Base-by-base conservation (phyloP, 2,329 filamentous ascomycete genomes). In the Aspergillus vadensis region DNA sequence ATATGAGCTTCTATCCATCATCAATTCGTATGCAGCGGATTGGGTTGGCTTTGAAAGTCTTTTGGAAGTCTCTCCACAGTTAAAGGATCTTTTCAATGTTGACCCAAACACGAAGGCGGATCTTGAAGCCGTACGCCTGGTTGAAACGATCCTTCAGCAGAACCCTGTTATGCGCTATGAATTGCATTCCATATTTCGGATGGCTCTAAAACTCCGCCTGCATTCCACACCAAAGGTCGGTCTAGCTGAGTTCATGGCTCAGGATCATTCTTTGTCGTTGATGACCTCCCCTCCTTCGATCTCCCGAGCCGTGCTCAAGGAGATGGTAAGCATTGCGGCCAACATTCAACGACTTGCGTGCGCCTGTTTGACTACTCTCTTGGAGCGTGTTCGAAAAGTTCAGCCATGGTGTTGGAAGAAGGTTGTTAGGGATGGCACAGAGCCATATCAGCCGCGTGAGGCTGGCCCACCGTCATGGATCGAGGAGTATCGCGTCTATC, bases 401-500 rank as follows among this genome's bases (percentile, higher is more conserved):
- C 39, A 47, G 23, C 53, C 53, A 15, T 4, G 10, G n/a, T 32
- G 17, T 10, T 36, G 21, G 30, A 12, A 55, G 7, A 19, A 23
- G 52, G n/a, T n/a, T 14, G 17, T 8, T 4, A 25, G 7, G 3
- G 25, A 27, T 1, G 25, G 27, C 12, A 51, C 27, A 0, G 27
- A 15, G 1, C 53, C 39, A 47, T 47, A 44, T 30, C 7, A 47
- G 39, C 53, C 27, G 6, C 41, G n/a, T 1, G 53, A 56, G 7
- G 8, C 25, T 15, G 41, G 53, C 25, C 12, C 53, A 4, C 2
- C 25, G 2, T 44, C 41, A 1, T 56, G 41, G 41, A 48, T 56
- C 17, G 41, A 56, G 17, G 41, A 56, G 25, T 56, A 48, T 15
- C 53, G 41, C 2, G 53, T 56, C 53, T 56, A 56, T 21, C 41